Percentiles rank a stretch among this genome's conserved stretches.
These are phyloP conservation scores for Ceratocystis harringtonii DNA, from an alignment of 2,329 filamentous ascomycete genomes.

Conservation along the genomic window DNA sequence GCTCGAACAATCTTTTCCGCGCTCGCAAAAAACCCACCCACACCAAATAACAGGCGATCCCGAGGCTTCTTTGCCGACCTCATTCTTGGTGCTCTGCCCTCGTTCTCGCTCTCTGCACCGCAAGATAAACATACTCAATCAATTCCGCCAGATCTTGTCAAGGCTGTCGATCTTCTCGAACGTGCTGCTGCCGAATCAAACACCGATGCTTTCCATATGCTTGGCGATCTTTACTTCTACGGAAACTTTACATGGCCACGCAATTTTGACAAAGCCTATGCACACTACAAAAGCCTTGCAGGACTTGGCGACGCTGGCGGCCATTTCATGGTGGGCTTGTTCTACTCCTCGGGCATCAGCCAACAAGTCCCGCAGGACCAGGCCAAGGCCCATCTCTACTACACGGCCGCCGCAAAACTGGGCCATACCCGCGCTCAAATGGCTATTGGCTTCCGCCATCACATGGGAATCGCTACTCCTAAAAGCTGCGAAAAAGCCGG, in stretches of 20 bases:
- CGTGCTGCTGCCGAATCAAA: slow-evolving; percentile 42
- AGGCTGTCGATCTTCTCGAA: slow-evolving; percentile 38
- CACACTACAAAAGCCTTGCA: slow-evolving; percentile 66
- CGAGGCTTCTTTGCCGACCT: slow-evolving; percentile 7
- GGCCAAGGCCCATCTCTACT: slow-evolving; percentile 81
- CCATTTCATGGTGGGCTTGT: slow-evolving; percentile 88
- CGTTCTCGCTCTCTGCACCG: slow-evolving; percentile 13
- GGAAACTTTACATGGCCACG: slow-evolving; percentile 82
- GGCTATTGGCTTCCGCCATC: slow-evolving; percentile 77
- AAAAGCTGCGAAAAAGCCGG: slow-evolving; percentile 75
- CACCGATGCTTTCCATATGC: slow-evolving; percentile 72
- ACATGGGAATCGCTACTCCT: slow-evolving; percentile 69
- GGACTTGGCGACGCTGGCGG: slow-evolving; percentile 74
- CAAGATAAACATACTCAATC: slow-evolving; percentile 5
- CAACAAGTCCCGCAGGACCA: slow-evolving; percentile 70
- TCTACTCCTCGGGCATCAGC: slow-evolving; percentile 87
- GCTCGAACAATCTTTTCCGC: slow-evolving; percentile 12
- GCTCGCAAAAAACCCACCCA: slow-evolving; percentile 13
- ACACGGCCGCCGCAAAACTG: slow-evolving; percentile 77
- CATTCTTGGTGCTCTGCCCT: slow-evolving; percentile 9
- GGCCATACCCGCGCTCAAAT: slow-evolving; percentile 81
- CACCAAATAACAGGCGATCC: neutral
- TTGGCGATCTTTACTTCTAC: slow-evolving; percentile 93
- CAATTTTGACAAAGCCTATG: slow-evolving; percentile 65
- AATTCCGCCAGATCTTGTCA: slow-evolving; percentile 20